Evolutionary conservation across 352 stramenopile genomes (phyloP), one percentile per base, ranked within the genome.

Genomic region (Phytophthora cryptogea): DNA sequence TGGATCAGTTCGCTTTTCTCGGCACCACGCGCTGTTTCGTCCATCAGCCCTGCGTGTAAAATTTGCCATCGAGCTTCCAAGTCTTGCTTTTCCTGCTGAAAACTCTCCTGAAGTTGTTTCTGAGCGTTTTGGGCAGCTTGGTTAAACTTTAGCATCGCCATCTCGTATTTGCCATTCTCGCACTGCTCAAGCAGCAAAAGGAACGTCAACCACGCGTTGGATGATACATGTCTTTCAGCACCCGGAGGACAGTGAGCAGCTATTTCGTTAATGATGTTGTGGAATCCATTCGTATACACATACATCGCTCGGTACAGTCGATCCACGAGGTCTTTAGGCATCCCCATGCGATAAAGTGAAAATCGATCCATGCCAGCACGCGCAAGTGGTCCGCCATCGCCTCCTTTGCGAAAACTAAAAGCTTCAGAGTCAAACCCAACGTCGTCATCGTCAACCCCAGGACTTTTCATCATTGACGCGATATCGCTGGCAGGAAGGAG

Each of bases 111-210:
- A 55, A 79, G 79, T 20, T 85, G 74, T 13, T 72, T 69, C 2
- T 80, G 77, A 54, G 80, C 80, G 11, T 74, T 63, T 5, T 87
- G 62, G 0, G 81, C 85, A 10, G 79, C 80, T 42, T 91, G 78
- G 40, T 92, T 91, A 58, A 92, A 89, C 54, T 91, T 92, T 54
- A 90, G 76, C 82, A 94, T 90, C 13, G 85, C 80, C 81, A 94
- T 92, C 42, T 94, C 83, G 66, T 94, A 94, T 33, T 88, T 90
- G 23, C 78, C 80, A 33, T 88, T 76, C 26, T 89, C 85, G 23
- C 85, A 94, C 55, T 92, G 82, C 57, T 94, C 85, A 1, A 94
- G 66, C 16, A 94, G 54, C 6, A 92, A 44, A 27, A 91, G 45
- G 50, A 94, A 92, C 16, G 80, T 80, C 11, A 91, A 65, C 85